A percentile compares a stretch with the other conserved stretches of the same genome.
Evolutionary conservation across 2,329 filamentous ascomycete genomes (phyloP).

Genomic region (Aspergillus thermomutatus): DNA sequence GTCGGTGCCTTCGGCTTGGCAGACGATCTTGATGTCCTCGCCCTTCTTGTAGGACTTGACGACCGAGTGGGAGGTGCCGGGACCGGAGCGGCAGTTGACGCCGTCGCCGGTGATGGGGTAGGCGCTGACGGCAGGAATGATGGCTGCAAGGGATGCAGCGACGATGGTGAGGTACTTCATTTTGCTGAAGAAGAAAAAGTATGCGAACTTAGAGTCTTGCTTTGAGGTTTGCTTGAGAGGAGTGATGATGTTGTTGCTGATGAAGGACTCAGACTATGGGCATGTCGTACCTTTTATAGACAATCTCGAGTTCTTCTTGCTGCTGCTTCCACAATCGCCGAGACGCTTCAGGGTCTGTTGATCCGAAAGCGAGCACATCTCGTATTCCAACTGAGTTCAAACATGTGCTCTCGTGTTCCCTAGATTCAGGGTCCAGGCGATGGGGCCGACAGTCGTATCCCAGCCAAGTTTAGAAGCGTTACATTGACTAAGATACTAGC

Average conservation of each 20-base stretch:
- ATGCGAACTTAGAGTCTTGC: background rate
- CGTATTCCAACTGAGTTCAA: background rate
- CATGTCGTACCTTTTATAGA: background rate
- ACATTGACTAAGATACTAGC: background rate
- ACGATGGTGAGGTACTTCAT: slow-evolving; percentile 11
- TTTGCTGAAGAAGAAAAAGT: background rate
- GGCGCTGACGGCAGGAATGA: slow-evolving; percentile 17
- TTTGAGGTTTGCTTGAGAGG: background rate
- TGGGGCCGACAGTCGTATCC: background rate
- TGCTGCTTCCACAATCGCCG: background rate
- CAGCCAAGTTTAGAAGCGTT: background rate
- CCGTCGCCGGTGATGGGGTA: slow-evolving; percentile 8
- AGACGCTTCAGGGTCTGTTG: background rate
- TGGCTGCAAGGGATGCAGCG: slow-evolving; percentile 12
- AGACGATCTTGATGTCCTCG: slow-evolving; percentile 10
- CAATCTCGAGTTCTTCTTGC: background rate
- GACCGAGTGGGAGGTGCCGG: slow-evolving; percentile 14
- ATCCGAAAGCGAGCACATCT: background rate
- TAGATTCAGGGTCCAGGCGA: background rate
- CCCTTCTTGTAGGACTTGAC: slow-evolving; percentile 14
- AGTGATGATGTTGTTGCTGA: background rate
- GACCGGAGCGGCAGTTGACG: slow-evolving; percentile 18
- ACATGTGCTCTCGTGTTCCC: background rate
- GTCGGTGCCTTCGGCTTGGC: slow-evolving; percentile 9
- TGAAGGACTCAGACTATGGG: background rate